Conservation (phyloP, 257 asterid genomes). For the Ilex asprella region DNA sequence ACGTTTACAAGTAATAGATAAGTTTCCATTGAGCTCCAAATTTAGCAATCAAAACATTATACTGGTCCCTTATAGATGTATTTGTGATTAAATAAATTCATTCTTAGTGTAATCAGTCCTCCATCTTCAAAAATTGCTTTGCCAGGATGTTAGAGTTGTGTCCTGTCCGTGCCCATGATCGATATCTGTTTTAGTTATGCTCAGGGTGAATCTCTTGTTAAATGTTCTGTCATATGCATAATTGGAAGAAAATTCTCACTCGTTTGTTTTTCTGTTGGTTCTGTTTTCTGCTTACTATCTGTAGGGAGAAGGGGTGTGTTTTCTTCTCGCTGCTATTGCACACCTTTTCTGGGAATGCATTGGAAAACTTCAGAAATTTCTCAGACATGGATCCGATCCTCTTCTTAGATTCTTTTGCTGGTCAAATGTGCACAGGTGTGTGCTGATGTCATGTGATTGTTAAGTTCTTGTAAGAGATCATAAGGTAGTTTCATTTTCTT, state of each 20-base stretch:
- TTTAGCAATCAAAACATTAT: too few species aligned
- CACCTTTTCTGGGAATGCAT: conserved; percentile 39
- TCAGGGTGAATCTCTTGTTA: too few species aligned
- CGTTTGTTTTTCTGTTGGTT: conserved; percentile 10
- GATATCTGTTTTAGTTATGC: too few species aligned
- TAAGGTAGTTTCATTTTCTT: conserved; percentile 5
- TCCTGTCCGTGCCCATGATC: too few species aligned
- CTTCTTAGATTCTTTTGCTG: conserved; percentile 35
- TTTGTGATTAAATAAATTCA: too few species aligned
- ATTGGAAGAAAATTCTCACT: conserved; percentile 8
- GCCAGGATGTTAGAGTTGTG: too few species aligned
- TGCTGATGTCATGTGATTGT: conserved; percentile 6
- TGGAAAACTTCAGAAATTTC: conserved; percentile 18
- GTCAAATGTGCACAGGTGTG: conserved; percentile 47
- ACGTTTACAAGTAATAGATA: too few species aligned
- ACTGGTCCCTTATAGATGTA: too few species aligned
- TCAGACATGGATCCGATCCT: conserved; percentile 26
- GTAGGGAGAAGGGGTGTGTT: conserved; percentile 73
- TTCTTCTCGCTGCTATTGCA: conserved; percentile 57
- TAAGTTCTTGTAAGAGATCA: not conserved
- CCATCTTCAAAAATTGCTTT: too few species aligned
- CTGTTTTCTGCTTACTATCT: conserved; percentile 11
- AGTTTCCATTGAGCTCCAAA: too few species aligned
- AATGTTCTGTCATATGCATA: not conserved
- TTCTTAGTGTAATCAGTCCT: too few species aligned